Evolutionary conservation across 164 flowering plant genomes (phyloP), one percentile per base, ranked within the genome.

Genomic region (Dillenia suffruticosa): DNA sequence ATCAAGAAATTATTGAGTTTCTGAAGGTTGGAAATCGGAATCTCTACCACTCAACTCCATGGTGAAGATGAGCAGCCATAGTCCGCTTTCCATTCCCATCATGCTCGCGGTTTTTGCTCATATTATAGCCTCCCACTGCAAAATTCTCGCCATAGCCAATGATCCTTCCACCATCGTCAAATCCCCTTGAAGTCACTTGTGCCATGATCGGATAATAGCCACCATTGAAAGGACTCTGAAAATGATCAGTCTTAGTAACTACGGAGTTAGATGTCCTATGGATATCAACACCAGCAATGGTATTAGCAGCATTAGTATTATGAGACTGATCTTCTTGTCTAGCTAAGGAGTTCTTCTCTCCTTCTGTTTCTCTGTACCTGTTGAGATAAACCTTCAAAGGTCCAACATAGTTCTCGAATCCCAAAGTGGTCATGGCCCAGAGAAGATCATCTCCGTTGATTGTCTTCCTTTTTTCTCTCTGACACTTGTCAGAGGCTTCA

Each of bases 401-500:
- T 5, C 63, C 73, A 8, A 79, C 76, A n/a, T 79, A 79, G 49
- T 74, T 74, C 46, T 79, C 76, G 47, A 79, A 79, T 8, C 83
- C 83, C 2, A 79, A 73, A 2, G 80, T 76, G 1, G 77, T 74
- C 83, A 76, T 79, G 14, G 83, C 83, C 80, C 83, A 79, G 54
- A 79, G 44, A 10, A 78, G 76, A 50, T 78, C 81, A 12, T 78
- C 81, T 0, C 81, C 79, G 26, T 73, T 79, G 66, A 75, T 71
- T 14, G 77, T 75, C 74, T 76, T 78, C 53, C 74, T 51, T 72
- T 75, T 77, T 72, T 79, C 80, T n/a, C 76, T 54, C 40, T 76
- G 79, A 51, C 82, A 79, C 61, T 79, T 79, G 45, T 79, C 83
- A 4, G 83, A 76, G 3, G 83, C 83, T 49, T 78, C 81, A 1